A percentile compares a stretch with the other conserved stretches of the same genome.
Conservation (phyloP, 192 early-diverging fungal genomes). For the Podila epicladia region DNA sequence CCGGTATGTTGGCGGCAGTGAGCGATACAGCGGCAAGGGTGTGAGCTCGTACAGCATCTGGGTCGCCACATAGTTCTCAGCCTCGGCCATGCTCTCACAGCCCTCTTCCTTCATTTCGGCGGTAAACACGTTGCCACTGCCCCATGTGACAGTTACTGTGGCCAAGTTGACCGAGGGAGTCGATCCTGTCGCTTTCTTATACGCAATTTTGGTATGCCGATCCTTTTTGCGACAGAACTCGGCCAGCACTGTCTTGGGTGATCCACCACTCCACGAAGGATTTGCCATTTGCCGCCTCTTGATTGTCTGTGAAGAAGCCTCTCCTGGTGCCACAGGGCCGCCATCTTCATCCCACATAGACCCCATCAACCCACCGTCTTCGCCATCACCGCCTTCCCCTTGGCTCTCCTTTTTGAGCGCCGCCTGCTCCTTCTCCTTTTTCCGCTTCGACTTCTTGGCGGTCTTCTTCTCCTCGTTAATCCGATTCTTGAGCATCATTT, state of each 20-base stretch:
- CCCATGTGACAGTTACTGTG: constrained; percentile 33
- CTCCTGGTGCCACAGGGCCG: neutral
- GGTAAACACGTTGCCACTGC: constrained; percentile 15
- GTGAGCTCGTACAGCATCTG: constrained; percentile 58
- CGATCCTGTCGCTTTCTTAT: constrained; percentile 13
- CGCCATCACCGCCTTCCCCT: constrained; percentile 9
- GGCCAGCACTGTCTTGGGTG: constrained; percentile 42
- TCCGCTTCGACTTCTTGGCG: constrained; percentile 28
- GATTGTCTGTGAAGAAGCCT: neutral
- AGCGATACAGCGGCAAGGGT: constrained; percentile 59
- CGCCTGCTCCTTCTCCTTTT: constrained; percentile 44
- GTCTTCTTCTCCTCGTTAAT: constrained; percentile 35
- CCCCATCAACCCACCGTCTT: constrained; percentile 42
- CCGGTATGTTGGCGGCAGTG: constrained; percentile 64
- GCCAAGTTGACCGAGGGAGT: constrained; percentile 10
- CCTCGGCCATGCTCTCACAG: constrained; percentile 53
- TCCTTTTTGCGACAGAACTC: constrained; percentile 53
- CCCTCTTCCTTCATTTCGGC: constrained; percentile 50
- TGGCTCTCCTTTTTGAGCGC: constrained; percentile 12
- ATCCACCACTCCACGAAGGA: constrained; percentile 47
- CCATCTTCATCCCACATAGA: constrained; percentile 41
- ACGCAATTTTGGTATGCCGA: constrained; percentile 29
- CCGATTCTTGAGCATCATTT: constrained; percentile 33
- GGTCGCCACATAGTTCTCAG: constrained; percentile 63
- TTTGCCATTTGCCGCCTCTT: constrained; percentile 32